Base-by-base conservation (phyloP, 164 flowering plant species). In the Stephania yunnanensis region DNA sequence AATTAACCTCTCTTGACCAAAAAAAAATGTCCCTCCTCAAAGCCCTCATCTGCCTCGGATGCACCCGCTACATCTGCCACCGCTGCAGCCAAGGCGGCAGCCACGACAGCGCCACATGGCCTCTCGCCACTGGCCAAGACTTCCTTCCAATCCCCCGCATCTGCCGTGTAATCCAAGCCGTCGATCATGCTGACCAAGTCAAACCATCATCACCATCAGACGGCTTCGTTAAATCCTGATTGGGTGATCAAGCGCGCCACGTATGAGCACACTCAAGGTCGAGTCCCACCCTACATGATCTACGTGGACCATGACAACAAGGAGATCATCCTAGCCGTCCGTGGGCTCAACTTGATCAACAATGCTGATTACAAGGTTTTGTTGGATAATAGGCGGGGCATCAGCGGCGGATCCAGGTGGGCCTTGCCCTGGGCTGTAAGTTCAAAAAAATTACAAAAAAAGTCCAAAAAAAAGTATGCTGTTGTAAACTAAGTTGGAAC, bases 281-380 rank as follows among this genome's bases (percentile, higher is more conserved):
- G 64, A 0, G 88, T 91, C 8, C 98, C 99, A 7, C 97, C 99
- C 10, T 93, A 92, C 78, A 25, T 95, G 29, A 87, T 95, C 80
- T 95, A 93, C 87, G 44, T 36, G 25, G 99, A 95, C 83, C 97
- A 90, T 79, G 78, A 79, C 19, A 61, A 81, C 61, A 79, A 73
- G 1, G 97, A 95, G 71, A 89, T 95, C 63, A 86, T 95, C 1
- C 80, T 95, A 0, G 92, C 96, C 10, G 81, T 95, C 30, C 84
- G 99, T 0, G 99, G 99, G 4, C 84, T 95, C 52, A 93, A 95
- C 74, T 78, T 95, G 5, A 69, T 17, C 17, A 95, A 86, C 46
- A 92, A 91, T 74, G 87, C 89, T 67, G 99, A 95, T 74, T 95
- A 95, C 79, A 86, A 87, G 80, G 42, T 90, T 20, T 79, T 95